These are phyloP conservation scores for Colletotrichum trifolii DNA, from an alignment of 2,329 filamentous ascomycete genomes.

Conservation along the genomic window DNA sequence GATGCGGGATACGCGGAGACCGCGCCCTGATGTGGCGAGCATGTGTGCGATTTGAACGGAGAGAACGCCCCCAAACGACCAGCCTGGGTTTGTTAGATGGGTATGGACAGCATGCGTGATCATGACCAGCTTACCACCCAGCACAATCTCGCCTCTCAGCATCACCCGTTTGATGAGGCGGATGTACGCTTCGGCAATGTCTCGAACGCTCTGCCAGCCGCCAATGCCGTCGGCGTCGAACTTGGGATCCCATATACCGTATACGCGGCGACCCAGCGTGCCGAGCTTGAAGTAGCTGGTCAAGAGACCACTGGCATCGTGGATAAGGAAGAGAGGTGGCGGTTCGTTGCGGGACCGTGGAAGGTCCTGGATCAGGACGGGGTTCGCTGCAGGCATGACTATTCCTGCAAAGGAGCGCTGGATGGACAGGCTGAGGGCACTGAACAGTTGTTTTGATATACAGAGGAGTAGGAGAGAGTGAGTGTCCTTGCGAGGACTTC, in stretches of 20 bases:
- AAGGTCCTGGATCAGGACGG: conserved; percentile 25
- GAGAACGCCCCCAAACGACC: conserved; percentile 28
- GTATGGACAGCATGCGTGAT: background rate
- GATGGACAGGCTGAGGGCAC: no score
- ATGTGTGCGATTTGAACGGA: conserved; percentile 25
- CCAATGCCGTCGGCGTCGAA: conserved; percentile 29
- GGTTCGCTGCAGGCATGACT: conserved; percentile 26
- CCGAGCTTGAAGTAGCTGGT: conserved; percentile 32
- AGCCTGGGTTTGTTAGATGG: background rate
- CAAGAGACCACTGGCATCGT: conserved; percentile 26
- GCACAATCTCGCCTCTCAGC: conserved; percentile 25
- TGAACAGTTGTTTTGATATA: no score
- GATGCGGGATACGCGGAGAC: conserved; percentile 26
- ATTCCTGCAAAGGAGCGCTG: background rate
- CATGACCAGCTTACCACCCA: conserved; percentile 9
- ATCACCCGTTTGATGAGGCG: conserved; percentile 31
- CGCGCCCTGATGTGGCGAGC: conserved; percentile 23
- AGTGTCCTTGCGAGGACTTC: no score
- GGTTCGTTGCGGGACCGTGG: conserved; percentile 19
- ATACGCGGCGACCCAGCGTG: conserved; percentile 8
- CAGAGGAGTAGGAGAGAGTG: no score
- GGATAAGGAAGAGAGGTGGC: conserved; percentile 22
- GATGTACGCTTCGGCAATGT: conserved; percentile 27
- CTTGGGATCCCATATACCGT: conserved; percentile 32
- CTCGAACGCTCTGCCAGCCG: conserved; percentile 26